phyloP scores from a whole-genome alignment of 768 basidiomycete species.

The Lyophyllum decastes region DNA sequence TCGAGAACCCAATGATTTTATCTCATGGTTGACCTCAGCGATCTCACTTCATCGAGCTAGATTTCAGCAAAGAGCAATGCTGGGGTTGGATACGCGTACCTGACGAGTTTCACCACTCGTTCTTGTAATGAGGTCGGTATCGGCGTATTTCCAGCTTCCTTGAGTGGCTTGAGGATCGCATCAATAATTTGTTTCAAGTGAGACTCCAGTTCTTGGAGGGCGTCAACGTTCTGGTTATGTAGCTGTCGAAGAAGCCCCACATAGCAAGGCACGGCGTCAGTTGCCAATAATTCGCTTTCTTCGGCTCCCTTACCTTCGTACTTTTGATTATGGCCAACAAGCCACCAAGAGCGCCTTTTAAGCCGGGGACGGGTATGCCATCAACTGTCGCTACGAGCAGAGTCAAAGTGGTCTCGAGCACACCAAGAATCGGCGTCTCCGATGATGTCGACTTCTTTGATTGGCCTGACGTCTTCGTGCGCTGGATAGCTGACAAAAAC shows the following conservation, averaged over 20 bases:
- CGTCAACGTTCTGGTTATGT: slow-evolving; percentile 8
- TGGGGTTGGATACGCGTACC: background rate
- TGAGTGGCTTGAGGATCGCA: slow-evolving; percentile 6
- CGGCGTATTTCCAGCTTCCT: slow-evolving; percentile 5
- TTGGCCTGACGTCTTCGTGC: background rate
- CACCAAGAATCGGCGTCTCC: background rate
- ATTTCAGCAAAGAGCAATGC: background rate
- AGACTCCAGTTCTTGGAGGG: slow-evolving; percentile 6
- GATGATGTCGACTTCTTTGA: background rate
- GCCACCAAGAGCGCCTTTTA: slow-evolving; percentile 11
- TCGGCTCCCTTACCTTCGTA: slow-evolving; percentile 3
- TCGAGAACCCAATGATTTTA: slow-evolving; percentile 2
- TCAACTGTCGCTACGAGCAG: slow-evolving; percentile 8
- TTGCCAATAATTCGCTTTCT: background rate
- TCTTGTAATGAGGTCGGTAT: slow-evolving; percentile 4
- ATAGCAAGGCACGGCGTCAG: background rate
- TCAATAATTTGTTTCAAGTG: slow-evolving; percentile 7
- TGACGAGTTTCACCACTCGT: slow-evolving; percentile 4
- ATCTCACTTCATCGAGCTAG: background rate
- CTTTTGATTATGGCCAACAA: slow-evolving; percentile 5
- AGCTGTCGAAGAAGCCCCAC: slow-evolving; percentile 1
- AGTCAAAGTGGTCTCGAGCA: slow-evolving; percentile 8
- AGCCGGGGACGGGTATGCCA: slow-evolving; percentile 7
- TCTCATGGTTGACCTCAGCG: background rate
- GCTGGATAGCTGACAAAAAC: background rate